Evolutionary conservation across 495 filamentous ascomycete species (phyloP).

Genomic region (Penicillium arizonense): DNA sequence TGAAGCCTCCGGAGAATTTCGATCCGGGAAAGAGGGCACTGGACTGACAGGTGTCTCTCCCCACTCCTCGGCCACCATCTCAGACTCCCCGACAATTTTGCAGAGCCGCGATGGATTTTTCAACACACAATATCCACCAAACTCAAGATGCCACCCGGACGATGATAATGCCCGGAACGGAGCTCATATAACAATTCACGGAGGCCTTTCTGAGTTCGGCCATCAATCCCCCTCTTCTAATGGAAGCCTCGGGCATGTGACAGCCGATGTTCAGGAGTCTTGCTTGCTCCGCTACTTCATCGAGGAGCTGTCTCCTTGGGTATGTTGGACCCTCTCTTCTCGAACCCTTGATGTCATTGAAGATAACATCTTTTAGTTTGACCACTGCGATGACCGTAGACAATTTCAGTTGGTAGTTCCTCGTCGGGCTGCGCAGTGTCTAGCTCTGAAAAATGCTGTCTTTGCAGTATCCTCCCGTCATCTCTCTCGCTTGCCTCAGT

Average conservation of each 20-base stretch:
- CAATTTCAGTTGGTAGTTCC: slow-evolving; percentile 27
- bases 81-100: too few relatives aligned
- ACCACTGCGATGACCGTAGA: slow-evolving; percentile 23
- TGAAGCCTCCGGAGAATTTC: too few relatives aligned
- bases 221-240: neutral
- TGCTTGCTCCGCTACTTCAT: slow-evolving; percentile 27
- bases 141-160: too few relatives aligned
- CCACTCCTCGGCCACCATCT: too few relatives aligned
- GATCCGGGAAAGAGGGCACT: too few relatives aligned
- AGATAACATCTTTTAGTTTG: slow-evolving; percentile 18
- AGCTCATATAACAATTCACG: too few relatives aligned
- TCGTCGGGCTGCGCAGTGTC: slow-evolving; percentile 15
- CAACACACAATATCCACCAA: too few relatives aligned
- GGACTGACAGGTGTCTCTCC: too few relatives aligned
- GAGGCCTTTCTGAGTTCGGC: too few relatives aligned
- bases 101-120: too few relatives aligned
- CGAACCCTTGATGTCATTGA: neutral
- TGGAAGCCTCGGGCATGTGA: neutral
- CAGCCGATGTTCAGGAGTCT: slow-evolving; percentile 16
- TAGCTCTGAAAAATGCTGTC: slow-evolving; percentile 20
- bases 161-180: too few relatives aligned
- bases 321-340: neutral
- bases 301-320: slow-evolving; percentile 30
- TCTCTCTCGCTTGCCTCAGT: slow-evolving; percentile 21
- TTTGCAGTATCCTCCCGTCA: slow-evolving; percentile 25